phyloP scores from a whole-genome alignment of 2,329 filamentous ascomycete species.

The Chrysoporthe deuterocubensis region DNA sequence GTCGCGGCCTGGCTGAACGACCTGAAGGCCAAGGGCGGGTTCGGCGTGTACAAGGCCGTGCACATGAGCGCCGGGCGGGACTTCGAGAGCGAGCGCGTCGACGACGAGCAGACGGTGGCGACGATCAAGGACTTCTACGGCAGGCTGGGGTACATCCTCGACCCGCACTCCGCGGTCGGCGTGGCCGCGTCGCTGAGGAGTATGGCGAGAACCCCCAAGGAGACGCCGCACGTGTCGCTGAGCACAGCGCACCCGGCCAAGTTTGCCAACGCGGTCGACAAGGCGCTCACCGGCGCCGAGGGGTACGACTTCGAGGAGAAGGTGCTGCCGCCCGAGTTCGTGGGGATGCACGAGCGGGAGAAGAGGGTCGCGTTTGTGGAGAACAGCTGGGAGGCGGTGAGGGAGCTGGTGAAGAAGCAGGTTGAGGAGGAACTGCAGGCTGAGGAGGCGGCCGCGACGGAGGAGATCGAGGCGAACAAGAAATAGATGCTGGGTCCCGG shows the following conservation, averaged over 20 bases:
- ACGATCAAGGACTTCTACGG: conserved; percentile 64
- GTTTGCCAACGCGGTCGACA: conserved; percentile 83
- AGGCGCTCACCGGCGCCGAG: conserved; percentile 72
- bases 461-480: conserved; percentile 21
- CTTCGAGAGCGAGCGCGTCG: conserved; percentile 81
- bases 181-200: conserved; percentile 77
- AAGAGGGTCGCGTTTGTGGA: conserved; percentile 72
- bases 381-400: conserved; percentile 74
- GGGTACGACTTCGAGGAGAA: conserved; percentile 75
- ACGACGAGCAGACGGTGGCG: conserved; percentile 67
- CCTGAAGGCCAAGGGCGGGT: conserved; percentile 81
- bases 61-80: conserved; percentile 71
- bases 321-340: conserved; percentile 81
- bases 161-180: conserved; percentile 91
- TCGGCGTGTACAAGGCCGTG: conserved; percentile 76
- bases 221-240: conserved; percentile 76
- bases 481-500: background rate
- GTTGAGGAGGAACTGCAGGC: conserved; percentile 66
- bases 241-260: conserved; percentile 97
- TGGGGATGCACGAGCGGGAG: conserved; percentile 76
- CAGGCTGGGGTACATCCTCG: conserved; percentile 71
- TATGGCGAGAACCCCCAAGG: conserved; percentile 54
- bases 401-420: conserved; percentile 74
- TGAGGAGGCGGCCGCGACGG: conserved; percentile 23
- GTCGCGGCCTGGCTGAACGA: conserved; percentile 78